Evolutionary conservation across 352 stramenopile species (phyloP), one percentile per base, ranked within the genome.

Genomic region (Globisporangium sylvaticum): DNA sequence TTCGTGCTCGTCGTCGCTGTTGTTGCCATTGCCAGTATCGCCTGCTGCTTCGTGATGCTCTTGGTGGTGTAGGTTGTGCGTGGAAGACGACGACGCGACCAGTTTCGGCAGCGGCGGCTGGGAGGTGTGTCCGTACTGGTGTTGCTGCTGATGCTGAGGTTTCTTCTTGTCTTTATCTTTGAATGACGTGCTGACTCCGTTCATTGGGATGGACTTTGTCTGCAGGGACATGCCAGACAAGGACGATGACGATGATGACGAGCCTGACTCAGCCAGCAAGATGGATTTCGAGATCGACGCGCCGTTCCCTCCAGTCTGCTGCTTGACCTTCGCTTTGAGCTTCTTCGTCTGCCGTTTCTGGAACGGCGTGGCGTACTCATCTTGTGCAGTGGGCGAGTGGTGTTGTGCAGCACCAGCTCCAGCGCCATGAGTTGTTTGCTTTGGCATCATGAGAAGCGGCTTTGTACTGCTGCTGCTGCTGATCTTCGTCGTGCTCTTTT

Each of bases 71-170:
- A 79, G 50, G 32, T 52, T 72, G 52, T 77, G 77, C 20, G 73
- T 24, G 15, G 79, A 84, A 18, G 75, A 53, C 8, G 77, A 85
- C 4, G 73, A 58, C 31, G 61, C 52, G 32, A 75, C 65, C 12
- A 87, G 62, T 62, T 88, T 90, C 5, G 78, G 80, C 10, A 90
- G 64, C 10, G 82, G 80, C 25, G 72, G 66, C 44, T 84, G 70
- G 10, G 37, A 57, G 8, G 53, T 56, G 10, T 46, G 34, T 57
- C 20, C 27, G 4, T 25, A 24, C 20, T 69, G 60, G 44, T 80
- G 64, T 18, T 60, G 48, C 69, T 65, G 44, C 75, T 63, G 25
- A 52, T 64, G 27, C 42, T 74, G 74, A 3, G 53, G 55, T 55
- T 80, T 84, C 64, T 81, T 80, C 70, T 74, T 80, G 46, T 70